Conservation (phyloP, 169 alveolate genomes). For the Besnoitia besnoiti region DNA sequence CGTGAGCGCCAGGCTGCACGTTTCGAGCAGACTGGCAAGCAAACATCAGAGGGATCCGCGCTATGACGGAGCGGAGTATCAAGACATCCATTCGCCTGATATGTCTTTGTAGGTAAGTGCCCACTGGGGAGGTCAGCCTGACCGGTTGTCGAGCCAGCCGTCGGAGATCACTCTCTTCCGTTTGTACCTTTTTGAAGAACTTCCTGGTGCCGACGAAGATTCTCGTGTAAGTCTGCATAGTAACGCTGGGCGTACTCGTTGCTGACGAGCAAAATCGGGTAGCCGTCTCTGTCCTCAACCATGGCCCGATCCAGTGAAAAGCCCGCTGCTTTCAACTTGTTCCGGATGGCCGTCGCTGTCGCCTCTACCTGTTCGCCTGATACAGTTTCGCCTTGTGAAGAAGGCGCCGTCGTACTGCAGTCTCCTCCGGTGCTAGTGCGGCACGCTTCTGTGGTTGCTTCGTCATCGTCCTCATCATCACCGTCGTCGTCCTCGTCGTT, state of each 20-base stretch:
- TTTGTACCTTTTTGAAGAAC: too few relatives aligned
- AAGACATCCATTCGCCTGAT: too few relatives aligned
- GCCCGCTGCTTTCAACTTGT: constrained; percentile 1
- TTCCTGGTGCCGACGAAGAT: not conserved
- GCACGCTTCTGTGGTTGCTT: not conserved
- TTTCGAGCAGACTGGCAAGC: too few relatives aligned
- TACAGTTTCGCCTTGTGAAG: not conserved
- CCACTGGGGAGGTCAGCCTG: too few relatives aligned
- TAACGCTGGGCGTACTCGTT: not conserved
- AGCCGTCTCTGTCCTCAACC: constrained; percentile 17
- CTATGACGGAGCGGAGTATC: too few relatives aligned
- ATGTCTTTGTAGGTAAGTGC: too few relatives aligned
- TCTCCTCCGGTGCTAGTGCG: not conserved
- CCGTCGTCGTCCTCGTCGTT: not conserved
- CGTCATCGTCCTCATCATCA: not conserved
- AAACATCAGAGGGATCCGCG: too few relatives aligned
- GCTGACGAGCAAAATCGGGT: constrained; percentile 6
- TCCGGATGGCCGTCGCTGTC: not conserved
- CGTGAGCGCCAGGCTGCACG: too few relatives aligned
- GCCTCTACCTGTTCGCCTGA: not conserved
- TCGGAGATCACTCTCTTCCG: too few relatives aligned
- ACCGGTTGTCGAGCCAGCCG: too few relatives aligned
- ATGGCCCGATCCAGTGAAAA: not conserved
- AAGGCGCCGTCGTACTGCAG: not conserved
- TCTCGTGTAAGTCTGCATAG: not conserved